Conservation (phyloP, 208 protist species). For the Crithidia expoeki region DNA sequence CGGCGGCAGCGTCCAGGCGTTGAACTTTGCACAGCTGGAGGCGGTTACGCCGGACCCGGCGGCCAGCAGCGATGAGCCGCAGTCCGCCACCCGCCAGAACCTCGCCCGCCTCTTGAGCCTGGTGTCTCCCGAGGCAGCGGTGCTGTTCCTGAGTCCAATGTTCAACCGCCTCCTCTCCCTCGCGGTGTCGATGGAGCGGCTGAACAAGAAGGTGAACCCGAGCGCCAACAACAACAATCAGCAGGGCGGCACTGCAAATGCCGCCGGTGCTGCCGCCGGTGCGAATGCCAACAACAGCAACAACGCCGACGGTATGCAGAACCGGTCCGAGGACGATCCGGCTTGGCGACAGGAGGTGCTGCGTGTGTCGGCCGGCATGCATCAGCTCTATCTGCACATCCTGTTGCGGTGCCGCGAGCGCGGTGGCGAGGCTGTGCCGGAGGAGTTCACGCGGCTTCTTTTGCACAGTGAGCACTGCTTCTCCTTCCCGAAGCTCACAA, state of each 20-base stretch:
- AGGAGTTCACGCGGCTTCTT: conserved; percentile 81
- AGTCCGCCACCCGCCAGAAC: conserved; percentile 55
- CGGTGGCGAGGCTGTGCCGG: conserved; percentile 65
- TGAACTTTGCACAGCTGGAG: conserved; percentile 74
- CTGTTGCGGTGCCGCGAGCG: conserved; percentile 76
- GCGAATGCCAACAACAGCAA: background rate
- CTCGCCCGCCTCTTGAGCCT: conserved; percentile 65
- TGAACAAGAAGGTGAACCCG: conserved; percentile 47
- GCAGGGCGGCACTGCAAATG: conserved; percentile 7
- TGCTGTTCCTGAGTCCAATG: conserved; percentile 71
- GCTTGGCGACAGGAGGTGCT: conserved; percentile 37
- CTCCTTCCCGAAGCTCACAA: conserved; percentile 63
- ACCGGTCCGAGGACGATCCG: conserved; percentile 23
- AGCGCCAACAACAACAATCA: conserved; percentile 30
- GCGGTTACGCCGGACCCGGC: conserved; percentile 7
- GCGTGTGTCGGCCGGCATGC: conserved; percentile 59
- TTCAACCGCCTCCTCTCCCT: conserved; percentile 70
- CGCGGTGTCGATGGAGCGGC: conserved; percentile 50
- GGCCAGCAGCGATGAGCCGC: conserved; percentile 35
- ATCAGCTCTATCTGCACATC: conserved; percentile 84
- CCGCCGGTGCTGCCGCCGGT: conserved; percentile 18
- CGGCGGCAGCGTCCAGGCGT: conserved; percentile 30
- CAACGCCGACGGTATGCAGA: conserved; percentile 25
- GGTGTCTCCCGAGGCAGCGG: conserved; percentile 79
- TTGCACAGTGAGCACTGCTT: conserved; percentile 68